Conservation (phyloP, 2,329 filamentous ascomycete genomes). For the Colletotrichum sp. region DNA sequence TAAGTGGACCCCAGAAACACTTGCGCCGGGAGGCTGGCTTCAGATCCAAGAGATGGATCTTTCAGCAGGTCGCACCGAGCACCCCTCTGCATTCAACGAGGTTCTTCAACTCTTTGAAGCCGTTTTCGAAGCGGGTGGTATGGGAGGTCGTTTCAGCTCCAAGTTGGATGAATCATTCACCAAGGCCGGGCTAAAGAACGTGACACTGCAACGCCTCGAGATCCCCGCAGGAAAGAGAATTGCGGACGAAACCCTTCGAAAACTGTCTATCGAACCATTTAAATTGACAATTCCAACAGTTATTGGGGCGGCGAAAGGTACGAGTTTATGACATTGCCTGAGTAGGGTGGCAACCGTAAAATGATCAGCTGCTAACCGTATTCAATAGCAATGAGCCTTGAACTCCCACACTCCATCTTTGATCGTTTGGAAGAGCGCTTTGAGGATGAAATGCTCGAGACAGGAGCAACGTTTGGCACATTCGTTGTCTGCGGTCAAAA, state of each 20-base stretch:
- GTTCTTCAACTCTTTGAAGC: background rate
- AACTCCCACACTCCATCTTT: background rate
- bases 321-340: background rate
- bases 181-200: background rate
- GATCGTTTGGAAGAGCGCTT: background rate
- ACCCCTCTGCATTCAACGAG: background rate
- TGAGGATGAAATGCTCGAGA: background rate
- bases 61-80: background rate
- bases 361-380: background rate
- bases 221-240: background rate
- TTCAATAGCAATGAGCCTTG: background rate
- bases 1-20: background rate
- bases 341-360: rapidly evolving
- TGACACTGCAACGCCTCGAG: background rate
- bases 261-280: background rate
- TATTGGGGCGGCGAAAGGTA: background rate
- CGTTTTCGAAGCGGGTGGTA: background rate
- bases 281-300: background rate
- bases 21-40: background rate
- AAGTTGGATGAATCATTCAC: background rate
- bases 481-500: background rate
- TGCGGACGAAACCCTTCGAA: background rate
- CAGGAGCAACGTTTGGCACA: background rate
- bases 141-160: background rate
- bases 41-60: background rate